Evolutionary conservation across 106 monocot genomes (phyloP), one percentile per base, ranked within the genome.

Genomic region (Dioscorea dumetorum): DNA sequence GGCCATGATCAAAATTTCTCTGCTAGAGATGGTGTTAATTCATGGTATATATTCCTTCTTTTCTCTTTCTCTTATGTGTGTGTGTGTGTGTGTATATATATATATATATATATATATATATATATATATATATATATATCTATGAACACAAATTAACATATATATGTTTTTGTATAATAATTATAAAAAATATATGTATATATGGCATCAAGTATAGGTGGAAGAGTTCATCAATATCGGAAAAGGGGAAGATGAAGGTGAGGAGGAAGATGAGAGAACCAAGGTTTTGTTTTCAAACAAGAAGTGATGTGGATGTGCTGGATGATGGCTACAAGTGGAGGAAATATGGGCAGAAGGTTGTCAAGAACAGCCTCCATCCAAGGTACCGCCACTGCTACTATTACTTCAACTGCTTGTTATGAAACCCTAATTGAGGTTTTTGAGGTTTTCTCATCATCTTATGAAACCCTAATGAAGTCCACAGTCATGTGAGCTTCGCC

Each of bases 261-360:
- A 86, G 85, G 67, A 85, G 90, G 76, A 90, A 76, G 75, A 80
- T 86, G 73, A 85, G 90, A 54, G 86, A 85, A 57, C 90, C 90
- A 2, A 90, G 90, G 70, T 90, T 90, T 49, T 85, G 90, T 70
- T 90, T 90, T 69, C 90, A 90, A 66, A 90, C 90, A 31, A 90
- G 86, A 65, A 90, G 90, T 32, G 90, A 90, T 70, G 69, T 90
- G 4, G 90, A 90, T 78, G 85, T 90, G 13, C 63, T 90, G 6
- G 90, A 90, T 72, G 90, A 90, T 61, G 90, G 90, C 7, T 90
- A 90, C 72, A 89, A 85, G 64, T 89, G 88, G 88, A 82, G 88
- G 51, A 90, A 90, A 57, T 90, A 90, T 76, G 90, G 90, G 21
- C 90, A 90, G 66, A 90, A 90, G 58, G 75, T 90, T 80, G 90